Evolutionary conservation across 2,329 filamentous ascomycete genomes (phyloP).

Genomic region (Fusarium xyrophilum): DNA sequence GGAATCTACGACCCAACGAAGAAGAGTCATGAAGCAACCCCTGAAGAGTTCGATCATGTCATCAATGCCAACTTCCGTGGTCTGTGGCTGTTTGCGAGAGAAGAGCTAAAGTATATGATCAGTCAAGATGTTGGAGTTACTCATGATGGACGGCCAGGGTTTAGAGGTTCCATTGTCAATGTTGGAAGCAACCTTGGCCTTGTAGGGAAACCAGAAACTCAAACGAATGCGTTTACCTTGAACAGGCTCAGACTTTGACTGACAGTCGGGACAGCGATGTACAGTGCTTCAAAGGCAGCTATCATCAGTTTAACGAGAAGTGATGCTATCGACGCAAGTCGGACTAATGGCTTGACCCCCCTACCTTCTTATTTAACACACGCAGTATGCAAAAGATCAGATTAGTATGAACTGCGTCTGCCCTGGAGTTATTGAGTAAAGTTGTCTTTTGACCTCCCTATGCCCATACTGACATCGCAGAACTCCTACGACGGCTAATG

Average conservation of each 20-base stretch:
- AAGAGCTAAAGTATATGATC: slow-evolving; percentile 53
- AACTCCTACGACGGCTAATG: slow-evolving; percentile 52
- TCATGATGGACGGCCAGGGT: slow-evolving; percentile 51
- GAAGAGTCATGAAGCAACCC: slow-evolving; percentile 46
- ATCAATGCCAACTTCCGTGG: slow-evolving; percentile 54
- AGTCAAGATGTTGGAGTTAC: slow-evolving; percentile 50
- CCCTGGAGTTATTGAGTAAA: slow-evolving; percentile 53
- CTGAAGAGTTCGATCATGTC: slow-evolving; percentile 52
- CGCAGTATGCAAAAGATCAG: slow-evolving; percentile 52
- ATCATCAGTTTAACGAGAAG: slow-evolving; percentile 53
- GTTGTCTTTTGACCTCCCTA: not conserved
- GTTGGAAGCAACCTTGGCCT: slow-evolving; percentile 53
- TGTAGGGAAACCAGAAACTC: slow-evolving; percentile 50
- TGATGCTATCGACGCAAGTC: slow-evolving; percentile 54
- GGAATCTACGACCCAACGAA: slow-evolving; percentile 50
- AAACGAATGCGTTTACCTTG: slow-evolving; percentile 38
- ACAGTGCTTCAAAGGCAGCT: slow-evolving; percentile 55
- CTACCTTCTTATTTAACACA: not conserved
- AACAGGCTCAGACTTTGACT: not conserved
- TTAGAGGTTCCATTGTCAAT: slow-evolving; percentile 54
- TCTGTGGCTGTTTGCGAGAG: slow-evolving; percentile 53
- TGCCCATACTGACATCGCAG: slow-evolving; percentile 15
- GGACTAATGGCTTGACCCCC: not conserved
- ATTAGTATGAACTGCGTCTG: slow-evolving; percentile 57
- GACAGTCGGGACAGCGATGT: slow-evolving; percentile 42